A percentile compares a stretch with the other conserved stretches of the same genome.
These are phyloP conservation scores for Septoria petroselini DNA, from an alignment of 2,329 filamentous ascomycete species.

Conservation along the genomic window DNA sequence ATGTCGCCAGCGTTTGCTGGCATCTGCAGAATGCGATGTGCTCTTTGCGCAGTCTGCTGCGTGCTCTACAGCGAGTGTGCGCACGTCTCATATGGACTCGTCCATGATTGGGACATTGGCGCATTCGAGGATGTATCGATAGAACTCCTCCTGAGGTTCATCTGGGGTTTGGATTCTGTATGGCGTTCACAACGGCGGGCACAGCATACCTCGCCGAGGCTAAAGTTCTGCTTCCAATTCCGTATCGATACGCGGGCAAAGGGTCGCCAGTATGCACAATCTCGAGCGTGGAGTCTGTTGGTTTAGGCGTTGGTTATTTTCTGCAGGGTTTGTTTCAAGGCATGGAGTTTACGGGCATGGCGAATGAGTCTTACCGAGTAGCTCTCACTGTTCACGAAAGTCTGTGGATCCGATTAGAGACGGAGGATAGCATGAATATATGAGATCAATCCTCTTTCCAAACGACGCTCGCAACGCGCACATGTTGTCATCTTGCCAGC, in stretches of 20 bases:
- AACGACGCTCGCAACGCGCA: not conserved
- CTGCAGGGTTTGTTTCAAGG: conserved; percentile 12
- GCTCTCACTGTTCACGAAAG: conserved; percentile 11
- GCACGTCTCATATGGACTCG: conserved; percentile 12
- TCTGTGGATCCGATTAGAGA: conserved; percentile 14
- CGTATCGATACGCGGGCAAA: conserved; percentile 14
- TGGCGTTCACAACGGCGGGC: conserved; percentile 22
- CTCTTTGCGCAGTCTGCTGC: conserved; percentile 13
- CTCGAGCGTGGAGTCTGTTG: conserved; percentile 14
- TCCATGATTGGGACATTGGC: conserved; percentile 9
- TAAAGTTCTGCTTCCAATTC: conserved; percentile 12
- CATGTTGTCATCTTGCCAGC: no score
- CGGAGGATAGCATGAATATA: conserved; percentile 23
- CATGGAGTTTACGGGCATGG: conserved; percentile 14
- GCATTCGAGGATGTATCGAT: conserved; percentile 20
- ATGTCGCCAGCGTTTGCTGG: conserved; percentile 33
- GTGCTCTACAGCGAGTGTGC: conserved; percentile 19
- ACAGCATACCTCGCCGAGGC: conserved; percentile 12
- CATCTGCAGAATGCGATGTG: conserved; percentile 14
- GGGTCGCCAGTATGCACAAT: conserved; percentile 11
- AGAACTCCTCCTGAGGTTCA: conserved; percentile 18
- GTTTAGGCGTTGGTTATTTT: conserved; percentile 14
- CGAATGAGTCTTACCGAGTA: not conserved
- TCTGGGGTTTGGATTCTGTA: conserved; percentile 14
- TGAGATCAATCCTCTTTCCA: conserved; percentile 7